Evolutionary conservation across 140 eudicot genomes (phyloP), one percentile per base, ranked within the genome.

Genomic region (Senecio squalidus): DNA sequence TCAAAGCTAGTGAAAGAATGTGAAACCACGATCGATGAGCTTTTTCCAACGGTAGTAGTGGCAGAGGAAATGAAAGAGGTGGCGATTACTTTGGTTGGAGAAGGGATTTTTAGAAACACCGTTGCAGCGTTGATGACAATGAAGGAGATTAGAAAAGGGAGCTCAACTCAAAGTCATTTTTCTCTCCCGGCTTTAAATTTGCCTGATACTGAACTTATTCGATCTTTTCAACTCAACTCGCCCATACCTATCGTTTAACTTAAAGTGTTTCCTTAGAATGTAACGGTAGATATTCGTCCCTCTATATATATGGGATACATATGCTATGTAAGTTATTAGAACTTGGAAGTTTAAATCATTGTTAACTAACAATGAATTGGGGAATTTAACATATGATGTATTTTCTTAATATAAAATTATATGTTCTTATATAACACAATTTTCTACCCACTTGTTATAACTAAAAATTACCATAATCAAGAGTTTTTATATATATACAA

Each of bases 1-100:
- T 87, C 96, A 18, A 92, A 84, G 81, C 91, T 92, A 14, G 77
- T 92, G 38, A 87, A 73, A 69, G 95, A 92, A 69, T 81, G 88
- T 53, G 96, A 87, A 65, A 58, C 62, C 70, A 84, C 69, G 21
- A 80, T 91, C 18, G 94, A 86, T 16, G 62, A 74, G 68, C 68
- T 86, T 57, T 84, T 86, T 44, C 95, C 93, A 3, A 69, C 55
- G 6, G 60, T 60, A 14, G 64, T 62, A 20, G 65, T 60, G 24
- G 51, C 25, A 3, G 66, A 9, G 9, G 79, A 74, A 48, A 72
- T 71, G 62, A 59, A 63, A 57, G 76, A 74, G 43, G 4, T 11
- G 7, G 62, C 76, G 2, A 50, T 47, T 16, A 64, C 49, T 6
- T 78, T 83, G 36, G 81, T 60, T 0, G 91, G 94, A 38, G 96